Base-by-base conservation (phyloP, 2,329 filamentous ascomycete species). In the Cytospora piceae region DNA sequence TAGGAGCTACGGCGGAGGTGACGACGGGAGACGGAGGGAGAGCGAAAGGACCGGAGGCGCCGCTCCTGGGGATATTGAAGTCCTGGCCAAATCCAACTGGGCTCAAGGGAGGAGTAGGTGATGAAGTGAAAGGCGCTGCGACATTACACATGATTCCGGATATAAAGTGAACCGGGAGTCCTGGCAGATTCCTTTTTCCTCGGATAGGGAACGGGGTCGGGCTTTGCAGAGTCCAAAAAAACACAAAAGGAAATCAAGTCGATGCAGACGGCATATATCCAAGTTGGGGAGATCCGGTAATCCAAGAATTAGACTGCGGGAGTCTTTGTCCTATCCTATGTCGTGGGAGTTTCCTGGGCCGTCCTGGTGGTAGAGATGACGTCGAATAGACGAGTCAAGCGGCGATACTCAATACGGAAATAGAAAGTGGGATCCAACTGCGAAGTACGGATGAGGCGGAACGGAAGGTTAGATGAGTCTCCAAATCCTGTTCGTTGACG, bases 311-410 rank as follows among this genome's bases (percentile, higher is more conserved):
- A 70, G 69, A 64, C 70, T 69, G 72, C 72, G 70, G 68, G 69
- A 71, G 56, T 49, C 56, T 60, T 59, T 60, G 61, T 64, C 71
- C 54, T 70, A 73, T 61, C 65, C 70, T 59, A 32, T 70, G 70
- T 69, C 66, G 69, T 54, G 67, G 65, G 67, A 68, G 70, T 59
- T 59, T 64, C 68, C 63, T 69, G 66, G 67, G 61, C 67, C 67
- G 61, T 63, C 53, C 61, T 24, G 55, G 31, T 63, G 8, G 22
- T 63, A 58, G 73, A 75, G 54, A 72, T 76, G 82, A 77, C 76
- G 76, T 81, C 82, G 81, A 83, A 76, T 81, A 75, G 83, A 83
- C 79, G 79, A 80, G 77, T 83, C 80, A 80, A 80, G n/a, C 34
- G 27, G 52, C 59, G 31, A 42, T 32, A 52, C 22, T 57, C 61